phyloP scores from a whole-genome alignment of 768 basidiomycete genomes.

The Auriscalpium vulgare region DNA sequence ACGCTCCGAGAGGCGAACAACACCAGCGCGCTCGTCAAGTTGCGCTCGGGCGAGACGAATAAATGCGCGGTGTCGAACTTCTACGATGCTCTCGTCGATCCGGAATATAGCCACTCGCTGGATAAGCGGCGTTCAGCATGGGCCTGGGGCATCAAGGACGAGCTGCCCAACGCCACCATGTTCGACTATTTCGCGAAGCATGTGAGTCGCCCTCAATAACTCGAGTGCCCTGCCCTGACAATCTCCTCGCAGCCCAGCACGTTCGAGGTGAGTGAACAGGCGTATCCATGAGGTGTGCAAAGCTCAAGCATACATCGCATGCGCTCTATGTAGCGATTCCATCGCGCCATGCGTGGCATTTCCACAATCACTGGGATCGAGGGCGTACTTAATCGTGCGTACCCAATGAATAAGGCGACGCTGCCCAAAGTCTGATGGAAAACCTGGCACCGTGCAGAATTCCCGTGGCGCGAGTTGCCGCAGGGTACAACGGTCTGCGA shows the following conservation, averaged over 20 bases:
- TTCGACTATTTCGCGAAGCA: not conserved
- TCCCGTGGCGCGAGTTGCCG: slow-evolving; percentile 17
- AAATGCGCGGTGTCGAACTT: slow-evolving; percentile 3
- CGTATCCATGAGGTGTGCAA: no score
- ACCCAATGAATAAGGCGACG: not conserved
- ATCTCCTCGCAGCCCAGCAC: not conserved
- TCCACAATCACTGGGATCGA: not conserved
- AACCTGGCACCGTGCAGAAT: slow-evolving; percentile 7
- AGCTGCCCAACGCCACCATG: not conserved
- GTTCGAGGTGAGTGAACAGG: no score
- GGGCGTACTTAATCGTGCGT: not conserved
- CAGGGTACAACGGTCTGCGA: slow-evolving; percentile 20
- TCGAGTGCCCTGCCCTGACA: not conserved
- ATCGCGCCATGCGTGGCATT: not conserved
- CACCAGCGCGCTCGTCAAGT: not conserved
- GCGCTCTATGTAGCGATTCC: not conserved
- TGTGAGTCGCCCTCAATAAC: not conserved
- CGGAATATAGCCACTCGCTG: slow-evolving; percentile 18
- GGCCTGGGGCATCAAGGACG: not conserved
- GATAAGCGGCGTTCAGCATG: slow-evolving; percentile 17
- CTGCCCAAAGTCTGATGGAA: not conserved
- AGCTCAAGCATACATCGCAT: not conserved
- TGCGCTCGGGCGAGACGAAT: not conserved
- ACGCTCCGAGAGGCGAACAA: slow-evolving; percentile 10
- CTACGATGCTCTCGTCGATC: slow-evolving; percentile 20